Conservation (phyloP, 805 yeast species). For the Peterozyma xylosa region DNA sequence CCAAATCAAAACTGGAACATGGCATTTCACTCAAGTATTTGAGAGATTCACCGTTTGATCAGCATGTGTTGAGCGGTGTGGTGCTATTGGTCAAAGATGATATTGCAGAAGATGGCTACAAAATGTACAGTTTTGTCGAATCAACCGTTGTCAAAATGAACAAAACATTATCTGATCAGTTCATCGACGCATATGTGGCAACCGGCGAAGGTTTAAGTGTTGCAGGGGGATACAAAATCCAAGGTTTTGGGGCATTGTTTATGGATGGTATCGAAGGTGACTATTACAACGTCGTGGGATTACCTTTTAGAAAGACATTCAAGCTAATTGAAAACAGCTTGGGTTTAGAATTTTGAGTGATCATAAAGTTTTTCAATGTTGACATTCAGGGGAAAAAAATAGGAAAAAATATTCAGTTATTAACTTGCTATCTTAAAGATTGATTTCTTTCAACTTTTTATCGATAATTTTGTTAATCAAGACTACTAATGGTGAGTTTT, state of each 20-base stretch:
- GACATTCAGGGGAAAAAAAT: too few relatives aligned
- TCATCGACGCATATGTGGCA: slow-evolving; percentile 54
- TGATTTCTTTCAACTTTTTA: slow-evolving; percentile 22
- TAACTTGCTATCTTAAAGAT: not conserved
- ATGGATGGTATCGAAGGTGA: slow-evolving; percentile 69
- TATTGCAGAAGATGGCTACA: slow-evolving; percentile 10
- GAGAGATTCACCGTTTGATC: slow-evolving; percentile 34
- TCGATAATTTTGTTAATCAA: slow-evolving; percentile 43
- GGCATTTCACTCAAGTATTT: slow-evolving; percentile 39
- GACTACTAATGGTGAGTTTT: slow-evolving; percentile 39
- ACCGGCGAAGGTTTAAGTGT: slow-evolving; percentile 71
- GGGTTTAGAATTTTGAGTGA: too few relatives aligned
- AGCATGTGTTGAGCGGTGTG: slow-evolving; percentile 49
- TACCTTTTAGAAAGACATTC: slow-evolving; percentile 62
- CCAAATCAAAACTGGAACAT: slow-evolving; percentile 45
- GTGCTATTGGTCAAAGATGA: slow-evolving; percentile 26
- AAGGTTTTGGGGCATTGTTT: slow-evolving; percentile 62
- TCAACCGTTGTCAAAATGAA: slow-evolving; percentile 29
- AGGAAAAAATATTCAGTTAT: too few relatives aligned
- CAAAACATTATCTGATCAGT: slow-evolving; percentile 38
- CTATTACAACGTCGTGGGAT: slow-evolving; percentile 78
- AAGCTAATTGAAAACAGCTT: slow-evolving; percentile 9
- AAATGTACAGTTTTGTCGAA: slow-evolving; percentile 14
- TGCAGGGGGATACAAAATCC: slow-evolving; percentile 91
- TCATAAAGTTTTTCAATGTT: too few relatives aligned